These are phyloP conservation scores for Puccinia hordei DNA, from an alignment of 1,284 basidiomycete species.

Conservation along the genomic window DNA sequence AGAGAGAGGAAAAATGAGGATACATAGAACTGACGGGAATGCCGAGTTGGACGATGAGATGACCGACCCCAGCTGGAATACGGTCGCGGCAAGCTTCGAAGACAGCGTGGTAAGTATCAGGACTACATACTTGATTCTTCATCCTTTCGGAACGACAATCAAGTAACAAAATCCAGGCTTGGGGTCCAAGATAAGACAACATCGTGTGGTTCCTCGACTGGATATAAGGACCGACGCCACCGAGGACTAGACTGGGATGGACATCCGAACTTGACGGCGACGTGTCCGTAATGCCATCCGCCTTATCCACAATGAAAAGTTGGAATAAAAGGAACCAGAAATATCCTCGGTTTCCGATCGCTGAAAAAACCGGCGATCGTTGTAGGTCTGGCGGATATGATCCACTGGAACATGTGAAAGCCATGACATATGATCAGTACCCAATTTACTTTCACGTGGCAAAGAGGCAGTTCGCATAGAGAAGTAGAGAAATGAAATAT, in stretches of 20 bases:
- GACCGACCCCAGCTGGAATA: constrained; percentile 56
- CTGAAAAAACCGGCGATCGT: constrained; percentile 71
- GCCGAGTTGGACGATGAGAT: constrained; percentile 58
- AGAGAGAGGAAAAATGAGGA: background rate
- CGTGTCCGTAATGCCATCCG: constrained; percentile 75
- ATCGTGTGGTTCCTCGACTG: constrained; percentile 78
- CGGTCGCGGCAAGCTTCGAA: constrained; percentile 62
- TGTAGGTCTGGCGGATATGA: constrained; percentile 76
- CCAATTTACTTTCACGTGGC: background rate
- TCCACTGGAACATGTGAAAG: constrained; percentile 63
- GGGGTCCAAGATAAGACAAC: constrained; percentile 64
- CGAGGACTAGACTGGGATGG: constrained; percentile 65
- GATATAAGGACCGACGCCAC: constrained; percentile 73
- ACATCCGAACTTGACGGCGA: constrained; percentile 38
- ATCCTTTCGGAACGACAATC: constrained; percentile 83
- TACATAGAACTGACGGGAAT: constrained; percentile 57
- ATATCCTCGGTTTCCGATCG: constrained; percentile 72
- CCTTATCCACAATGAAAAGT: constrained; percentile 70
- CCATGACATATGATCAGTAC: constrained; percentile 5
- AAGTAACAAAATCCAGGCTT: constrained; percentile 67
- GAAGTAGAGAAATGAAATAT: background rate
- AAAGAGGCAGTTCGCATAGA: constrained; percentile 10
- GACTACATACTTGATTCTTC: constrained; percentile 75
- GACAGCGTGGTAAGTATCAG: constrained; percentile 70
- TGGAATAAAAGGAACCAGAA: constrained; percentile 92